Base-by-base conservation (phyloP, 495 filamentous ascomycete species). In the Cryomyces minteri region DNA sequence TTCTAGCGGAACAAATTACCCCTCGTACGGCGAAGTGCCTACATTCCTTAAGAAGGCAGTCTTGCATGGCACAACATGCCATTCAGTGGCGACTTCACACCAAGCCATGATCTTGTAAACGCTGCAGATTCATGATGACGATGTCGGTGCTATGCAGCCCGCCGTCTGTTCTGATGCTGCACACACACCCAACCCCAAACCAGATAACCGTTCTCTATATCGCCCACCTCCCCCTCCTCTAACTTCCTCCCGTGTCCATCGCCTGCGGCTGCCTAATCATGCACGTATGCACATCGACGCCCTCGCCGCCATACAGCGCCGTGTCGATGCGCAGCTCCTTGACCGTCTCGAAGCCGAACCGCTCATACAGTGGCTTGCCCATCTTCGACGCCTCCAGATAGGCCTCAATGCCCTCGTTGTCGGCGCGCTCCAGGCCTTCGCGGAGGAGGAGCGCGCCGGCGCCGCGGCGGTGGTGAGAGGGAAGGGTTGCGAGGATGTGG, bases 311-410 rank as follows among this genome's bases (percentile, higher is more conserved):
- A 41, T 50, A 55, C 25, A 44, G 41, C 18, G 43, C 38, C 0
- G 46, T 46, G 46, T 55, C 47, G 31, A 55, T 47, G 18, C 39
- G 30, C 4, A 50, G 14, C 32, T 52, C 50, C 11, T 44, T 46
- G 10, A 53, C 44, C 6, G 42, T 41, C 31, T 44, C 41, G 31
- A 55, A 55, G 5, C 47, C 50, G 31, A 46, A 44, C 44, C 45
- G 46, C 39, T 53, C 53, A 47, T 55, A 55, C 14, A 55, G 40
- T 4, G 53, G 43, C 44, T 48, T 53, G 10, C 51, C 53, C 31
- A 47, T 50, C 25, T 48, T 43, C 29, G 40, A 44, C 7, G 43
- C 29, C 45, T 58, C 55, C 25, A 58, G 31, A 36, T 49, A 58
- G 2, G 46, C 45, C 12, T 32, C 43, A 9, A 58, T 6, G 11